Evolutionary conservation across 73 alveolate species (phyloP).

Genomic region (Paraurostyla sp.): DNA sequence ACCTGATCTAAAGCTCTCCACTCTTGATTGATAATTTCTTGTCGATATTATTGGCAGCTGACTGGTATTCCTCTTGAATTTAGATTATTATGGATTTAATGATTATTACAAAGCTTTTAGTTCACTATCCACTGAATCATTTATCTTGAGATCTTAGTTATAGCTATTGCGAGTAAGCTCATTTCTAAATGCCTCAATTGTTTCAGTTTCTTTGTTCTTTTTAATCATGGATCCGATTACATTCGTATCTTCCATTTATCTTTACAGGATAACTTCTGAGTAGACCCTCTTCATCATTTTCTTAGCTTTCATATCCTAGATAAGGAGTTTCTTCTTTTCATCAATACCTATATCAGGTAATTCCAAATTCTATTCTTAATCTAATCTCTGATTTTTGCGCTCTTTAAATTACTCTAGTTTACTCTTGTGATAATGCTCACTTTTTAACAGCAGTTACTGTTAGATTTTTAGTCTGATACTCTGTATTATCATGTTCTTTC

Average conservation of each 20-base stretch:
- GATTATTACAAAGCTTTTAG: background rate
- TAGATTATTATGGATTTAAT: too few relatives aligned
- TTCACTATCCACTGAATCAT: background rate
- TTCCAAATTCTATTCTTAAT: background rate
- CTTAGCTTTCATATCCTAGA: background rate
- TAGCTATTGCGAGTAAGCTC: background rate
- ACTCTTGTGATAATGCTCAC: background rate
- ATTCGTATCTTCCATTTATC: background rate
- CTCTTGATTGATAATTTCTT: background rate
- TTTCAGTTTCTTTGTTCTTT: background rate
- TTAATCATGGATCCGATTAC: too few relatives aligned
- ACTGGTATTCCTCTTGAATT: background rate
- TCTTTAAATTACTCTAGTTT: background rate
- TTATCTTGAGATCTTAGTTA: background rate
- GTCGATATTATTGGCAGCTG: background rate
- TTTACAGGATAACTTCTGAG: background rate
- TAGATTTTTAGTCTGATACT: too few relatives aligned
- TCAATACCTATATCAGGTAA: slow-evolving; percentile 22
- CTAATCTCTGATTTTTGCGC: background rate
- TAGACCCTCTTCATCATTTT: background rate
- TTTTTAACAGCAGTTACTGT: too few relatives aligned
- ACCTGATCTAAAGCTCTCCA: too few relatives aligned
- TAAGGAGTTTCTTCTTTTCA: background rate
- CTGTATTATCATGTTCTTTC: too few relatives aligned
- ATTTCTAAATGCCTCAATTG: background rate